Conservation (phyloP, 306 rosid genomes). For the Prunus persica region Prunus_persica_NCBIv2 NC_034016.1:17732001-17732500, state of each 20-base stretch:
- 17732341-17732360: conserved; percentile 85
- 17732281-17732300: conserved; percentile 88
- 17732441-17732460: conserved; percentile 66
- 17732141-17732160: conserved; percentile 42
- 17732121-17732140: conserved; percentile 16
- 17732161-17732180: conserved; percentile 15
- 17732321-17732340: conserved; percentile 85
- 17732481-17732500: conserved; percentile 67
- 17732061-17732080: conserved; percentile 20
- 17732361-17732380: conserved; percentile 83
- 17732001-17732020: background rate
- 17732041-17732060: background rate
- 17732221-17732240: conserved; percentile 35
- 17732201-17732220: background rate
- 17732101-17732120: conserved; percentile 15
- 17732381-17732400: conserved; percentile 62
- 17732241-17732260: conserved; percentile 66
- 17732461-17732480: conserved; percentile 62
- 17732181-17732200: background rate
- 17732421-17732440: conserved; percentile 80
- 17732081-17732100: conserved; percentile 23
- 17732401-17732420: conserved; percentile 65
- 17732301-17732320: conserved; percentile 59
- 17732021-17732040: background rate
- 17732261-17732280: conserved; percentile 55